Evolutionary conservation across 2,329 filamentous ascomycete species (phyloP), one percentile per base, ranked within the genome.

Genomic region (Mycosphaerelloides madeirae): DNA sequence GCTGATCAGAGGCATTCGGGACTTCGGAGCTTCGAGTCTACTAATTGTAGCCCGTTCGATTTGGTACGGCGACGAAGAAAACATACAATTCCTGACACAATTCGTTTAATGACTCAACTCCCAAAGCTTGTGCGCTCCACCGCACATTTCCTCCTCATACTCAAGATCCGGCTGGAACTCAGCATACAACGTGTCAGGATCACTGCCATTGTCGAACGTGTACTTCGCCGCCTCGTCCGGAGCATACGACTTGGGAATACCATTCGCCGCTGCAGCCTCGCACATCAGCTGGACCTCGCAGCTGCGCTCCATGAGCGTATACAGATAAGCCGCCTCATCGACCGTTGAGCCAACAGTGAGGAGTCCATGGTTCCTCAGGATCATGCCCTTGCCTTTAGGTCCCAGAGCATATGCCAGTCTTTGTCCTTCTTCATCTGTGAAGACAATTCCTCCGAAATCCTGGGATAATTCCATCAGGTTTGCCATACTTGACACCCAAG

Each of bases 291-390:
- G 84, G 25, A 85, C 76, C 44, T 79, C 74, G 61, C 84, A 87
- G 36, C 77, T 80, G 38, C 82, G 73, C 63, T 88, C 84, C 62
- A 87, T 72, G 34, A 84, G 66, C 0, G 78, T 80, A 59, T 86
- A 84, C 40, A 87, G 63, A 62, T 82, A 88, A 0, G 80, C 80
- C 1, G 84, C 84, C 64, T 88, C 84, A 59, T 88, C 84, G 2
- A 88, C 84, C 0, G 84, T 88, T 6, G 64, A 58, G 3, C 85
- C 85, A 0, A 86, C 83, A 0, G 82, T 85, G 39, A 88, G 65
- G 29, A 89, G 67, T 0, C 85, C 85, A 64, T 88, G 84, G 61
- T 87, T 88, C 52, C 82, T 71, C 39, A 87, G 67, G 36, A 87
- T 80, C 50, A 79, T 73, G 1, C 74, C 83, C 61, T 77, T 78